Percentiles rank a stretch among this genome's conserved stretches.
These are phyloP conservation scores for Diplodia corticola DNA, from an alignment of 2,329 filamentous ascomycete species.

Conservation along the genomic window DNA sequence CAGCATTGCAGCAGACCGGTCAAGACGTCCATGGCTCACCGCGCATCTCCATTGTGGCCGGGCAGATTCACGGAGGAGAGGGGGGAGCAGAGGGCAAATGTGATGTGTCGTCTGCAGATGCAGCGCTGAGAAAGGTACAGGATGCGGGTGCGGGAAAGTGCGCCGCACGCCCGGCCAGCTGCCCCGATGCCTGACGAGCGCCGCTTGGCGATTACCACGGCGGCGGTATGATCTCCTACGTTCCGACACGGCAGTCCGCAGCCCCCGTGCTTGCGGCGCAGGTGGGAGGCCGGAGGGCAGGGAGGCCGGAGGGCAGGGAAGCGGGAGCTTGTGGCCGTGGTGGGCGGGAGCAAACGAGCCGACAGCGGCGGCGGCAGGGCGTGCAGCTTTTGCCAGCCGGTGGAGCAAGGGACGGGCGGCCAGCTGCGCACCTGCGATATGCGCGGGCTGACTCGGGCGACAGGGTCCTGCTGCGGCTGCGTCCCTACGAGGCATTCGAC, in stretches of 20 bases:
- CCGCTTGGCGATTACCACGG: background rate
- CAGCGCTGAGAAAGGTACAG: conserved; percentile 7
- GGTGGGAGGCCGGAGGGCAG: too few species aligned
- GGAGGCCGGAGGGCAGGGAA: background rate
- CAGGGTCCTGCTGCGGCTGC: conserved; percentile 16
- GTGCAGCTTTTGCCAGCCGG: background rate
- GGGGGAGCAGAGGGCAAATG: background rate
- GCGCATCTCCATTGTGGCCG: conserved; percentile 8
- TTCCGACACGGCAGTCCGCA: background rate
- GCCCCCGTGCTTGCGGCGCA: background rate
- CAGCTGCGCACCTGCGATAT: conserved; percentile 12
- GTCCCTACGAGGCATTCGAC: conserved; percentile 5
- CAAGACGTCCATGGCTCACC: conserved; percentile 8
- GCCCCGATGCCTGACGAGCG: background rate
- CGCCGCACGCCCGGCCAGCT: conserved; percentile 7
- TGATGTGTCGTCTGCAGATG: conserved; percentile 17
- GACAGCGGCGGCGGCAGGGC: background rate
- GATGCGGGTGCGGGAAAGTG: conserved; percentile 2
- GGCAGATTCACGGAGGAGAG: background rate
- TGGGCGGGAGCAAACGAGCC: conserved; percentile 5
- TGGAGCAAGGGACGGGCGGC: background rate
- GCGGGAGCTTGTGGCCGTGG: conserved; percentile 4
- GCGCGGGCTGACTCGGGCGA: conserved; percentile 12
- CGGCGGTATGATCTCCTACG: conserved; percentile 5
- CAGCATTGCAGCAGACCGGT: conserved; percentile 13